Evolutionary conservation across 345 rosid species (phyloP).

Genomic region (Trapa bicornis): DNA sequence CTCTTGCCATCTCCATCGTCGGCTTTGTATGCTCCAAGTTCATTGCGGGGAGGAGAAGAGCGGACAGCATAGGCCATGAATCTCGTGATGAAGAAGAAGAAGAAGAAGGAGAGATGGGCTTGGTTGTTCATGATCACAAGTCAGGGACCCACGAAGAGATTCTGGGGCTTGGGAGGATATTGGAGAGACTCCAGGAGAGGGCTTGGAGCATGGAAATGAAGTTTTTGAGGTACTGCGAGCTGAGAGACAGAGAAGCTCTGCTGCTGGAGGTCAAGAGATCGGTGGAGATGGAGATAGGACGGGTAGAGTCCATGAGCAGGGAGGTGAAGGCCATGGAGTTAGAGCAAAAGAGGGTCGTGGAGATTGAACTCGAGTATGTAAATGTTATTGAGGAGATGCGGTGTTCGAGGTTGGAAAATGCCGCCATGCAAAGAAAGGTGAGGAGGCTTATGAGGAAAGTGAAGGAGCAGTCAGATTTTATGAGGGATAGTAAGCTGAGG

Average conservation of each 20-base stretch:
- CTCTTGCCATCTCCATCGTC: conserved; percentile 48
- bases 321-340: conserved; percentile 37
- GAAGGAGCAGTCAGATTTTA: conserved; percentile 16
- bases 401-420: conserved; percentile 24
- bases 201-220: conserved; percentile 29
- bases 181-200: conserved; percentile 40
- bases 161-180: conserved; percentile 17
- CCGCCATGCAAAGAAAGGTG: conserved; percentile 33
- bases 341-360: conserved; percentile 28
- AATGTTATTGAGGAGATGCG: conserved; percentile 27
- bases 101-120: conserved; percentile 17
- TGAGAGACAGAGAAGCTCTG: conserved; percentile 47
- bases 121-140: conserved; percentile 1
- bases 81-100: conserved; percentile 16
- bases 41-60: conserved; percentile 19
- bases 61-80: conserved; percentile 5
- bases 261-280: conserved; percentile 37
- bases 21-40: conserved; percentile 45
- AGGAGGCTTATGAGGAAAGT: conserved; percentile 35
- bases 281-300: conserved; percentile 28
- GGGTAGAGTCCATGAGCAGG: conserved; percentile 28
- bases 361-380: conserved; percentile 23
- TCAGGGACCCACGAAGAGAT: conserved; percentile 19
- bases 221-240: conserved; percentile 31
- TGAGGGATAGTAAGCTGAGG: conserved; percentile 25